A percentile compares a stretch with the other conserved stretches of the same genome.
phyloP scores from a whole-genome alignment of 495 filamentous ascomycete species.

The Aspergillus biplanus region DNA sequence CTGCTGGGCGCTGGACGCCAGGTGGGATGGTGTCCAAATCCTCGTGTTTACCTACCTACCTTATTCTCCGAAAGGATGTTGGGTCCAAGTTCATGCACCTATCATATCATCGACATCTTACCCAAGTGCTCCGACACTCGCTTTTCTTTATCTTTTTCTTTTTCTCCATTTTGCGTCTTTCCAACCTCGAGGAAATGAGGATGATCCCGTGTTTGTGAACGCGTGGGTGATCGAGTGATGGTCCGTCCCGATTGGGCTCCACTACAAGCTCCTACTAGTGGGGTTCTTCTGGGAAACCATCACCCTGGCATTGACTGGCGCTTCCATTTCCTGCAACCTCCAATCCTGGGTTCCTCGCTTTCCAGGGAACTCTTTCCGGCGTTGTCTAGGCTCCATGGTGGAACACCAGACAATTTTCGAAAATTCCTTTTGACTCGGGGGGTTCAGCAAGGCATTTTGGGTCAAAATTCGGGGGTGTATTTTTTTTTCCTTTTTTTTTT shows the following conservation, averaged over 20 bases:
- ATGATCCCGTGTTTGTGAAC: constrained; percentile 24
- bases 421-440: neutral
- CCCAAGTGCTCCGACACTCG: no score
- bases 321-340: neutral
- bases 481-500: no score
- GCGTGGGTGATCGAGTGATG: constrained; percentile 28
- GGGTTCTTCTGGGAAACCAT: neutral
- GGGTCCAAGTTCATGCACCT: neutral
- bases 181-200: constrained; percentile 13
- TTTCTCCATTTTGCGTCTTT: neutral
- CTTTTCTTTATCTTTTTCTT: constrained; percentile 4
- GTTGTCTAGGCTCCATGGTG: neutral
- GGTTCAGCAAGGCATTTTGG: no score
- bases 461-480: no score
- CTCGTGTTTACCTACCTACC: neutral
- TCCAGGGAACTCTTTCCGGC: neutral
- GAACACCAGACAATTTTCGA: neutral
- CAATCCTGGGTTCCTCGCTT: neutral
- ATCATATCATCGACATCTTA: no score
- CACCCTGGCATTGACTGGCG: no score
- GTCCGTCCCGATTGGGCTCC: constrained; percentile 22
- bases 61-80: constrained; percentile 1
- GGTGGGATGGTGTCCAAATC: neutral
- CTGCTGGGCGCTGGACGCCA: neutral
- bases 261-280: constrained; percentile 14